Evolutionary conservation across 1,284 basidiomycete genomes (phyloP).

Genomic region (Sanghuangporus weigelae): DNA sequence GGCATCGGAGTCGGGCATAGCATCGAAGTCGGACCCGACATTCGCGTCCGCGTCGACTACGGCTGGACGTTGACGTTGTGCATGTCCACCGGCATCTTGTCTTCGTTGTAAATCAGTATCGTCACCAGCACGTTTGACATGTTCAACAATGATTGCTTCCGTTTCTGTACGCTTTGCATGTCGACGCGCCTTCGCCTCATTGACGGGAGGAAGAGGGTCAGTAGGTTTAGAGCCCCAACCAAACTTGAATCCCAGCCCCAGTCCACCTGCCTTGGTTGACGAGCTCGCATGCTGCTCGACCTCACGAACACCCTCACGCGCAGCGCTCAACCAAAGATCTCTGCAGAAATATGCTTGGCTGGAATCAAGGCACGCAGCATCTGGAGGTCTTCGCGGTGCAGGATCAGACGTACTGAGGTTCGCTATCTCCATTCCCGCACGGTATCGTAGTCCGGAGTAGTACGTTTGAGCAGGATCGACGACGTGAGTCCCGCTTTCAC

Average conservation of each 20-base stretch:
- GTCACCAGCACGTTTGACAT: neutral
- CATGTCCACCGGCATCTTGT: slow-evolving; percentile 30
- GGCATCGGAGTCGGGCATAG: slow-evolving; percentile 59
- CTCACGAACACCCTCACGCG: slow-evolving; percentile 61
- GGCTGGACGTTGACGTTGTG: slow-evolving; percentile 29
- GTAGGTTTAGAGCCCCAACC: slow-evolving; percentile 12
- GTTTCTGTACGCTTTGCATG: slow-evolving; percentile 11
- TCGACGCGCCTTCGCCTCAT: slow-evolving; percentile 13
- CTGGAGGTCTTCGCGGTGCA: slow-evolving; percentile 56
- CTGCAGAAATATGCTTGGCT: slow-evolving; percentile 95
- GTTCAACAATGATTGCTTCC: neutral
- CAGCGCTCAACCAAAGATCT: slow-evolving; percentile 86
- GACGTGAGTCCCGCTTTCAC: slow-evolving; percentile 92
- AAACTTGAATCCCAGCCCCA: slow-evolving; percentile 16
- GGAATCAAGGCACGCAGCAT: slow-evolving; percentile 87
- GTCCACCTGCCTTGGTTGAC: slow-evolving; percentile 21
- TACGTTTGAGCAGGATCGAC: slow-evolving; percentile 92
- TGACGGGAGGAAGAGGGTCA: neutral
- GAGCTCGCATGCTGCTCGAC: slow-evolving; percentile 23
- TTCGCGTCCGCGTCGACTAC: slow-evolving; percentile 66
- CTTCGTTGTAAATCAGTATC: slow-evolving; percentile 24
- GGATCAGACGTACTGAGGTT: slow-evolving; percentile 65
- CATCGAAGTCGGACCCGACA: slow-evolving; percentile 84
- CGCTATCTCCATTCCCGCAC: slow-evolving; percentile 71
- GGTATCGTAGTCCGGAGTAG: slow-evolving; percentile 82